A percentile compares a stretch with the other conserved stretches of the same genome.
Evolutionary conservation across 2,329 filamentous ascomycete species (phyloP).

Genomic region (Fusarium sp.): DNA sequence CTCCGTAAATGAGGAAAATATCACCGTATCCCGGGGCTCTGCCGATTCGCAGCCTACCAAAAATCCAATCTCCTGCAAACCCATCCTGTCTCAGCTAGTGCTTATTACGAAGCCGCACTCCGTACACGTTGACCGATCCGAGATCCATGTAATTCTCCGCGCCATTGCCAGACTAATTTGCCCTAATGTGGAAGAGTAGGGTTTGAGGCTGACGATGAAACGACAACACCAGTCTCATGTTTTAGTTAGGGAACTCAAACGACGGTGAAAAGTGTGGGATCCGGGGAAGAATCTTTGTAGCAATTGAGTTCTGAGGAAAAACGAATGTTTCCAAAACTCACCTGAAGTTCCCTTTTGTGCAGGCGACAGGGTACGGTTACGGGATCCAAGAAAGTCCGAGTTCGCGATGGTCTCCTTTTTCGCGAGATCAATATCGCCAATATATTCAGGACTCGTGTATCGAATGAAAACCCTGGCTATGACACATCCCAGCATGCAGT

Average conservation of each 20-base stretch:
- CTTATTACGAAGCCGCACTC: conserved; percentile 3
- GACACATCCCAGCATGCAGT: not conserved
- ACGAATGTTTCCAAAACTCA: not conserved
- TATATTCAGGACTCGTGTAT: not conserved
- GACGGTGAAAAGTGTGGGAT: not conserved
- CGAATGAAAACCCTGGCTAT: not conserved
- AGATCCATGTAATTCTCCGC: conserved; percentile 49
- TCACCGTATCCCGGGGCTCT: conserved; percentile 9
- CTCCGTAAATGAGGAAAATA: not conserved
- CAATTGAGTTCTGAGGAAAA: not conserved
- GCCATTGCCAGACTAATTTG: conserved; percentile 12
- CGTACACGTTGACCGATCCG: not conserved
- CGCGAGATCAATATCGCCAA: not conserved
- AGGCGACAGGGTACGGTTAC: not conserved
- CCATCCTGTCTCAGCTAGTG: conserved; percentile 12
- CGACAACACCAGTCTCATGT: conserved; percentile 4
- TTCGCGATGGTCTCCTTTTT: not conserved
- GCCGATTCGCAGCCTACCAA: not conserved
- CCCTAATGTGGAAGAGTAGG: not conserved
- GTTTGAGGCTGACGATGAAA: conserved; percentile 29
- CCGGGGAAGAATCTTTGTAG: not conserved
- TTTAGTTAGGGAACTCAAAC: conserved; percentile 8
- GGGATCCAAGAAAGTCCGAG: not conserved
- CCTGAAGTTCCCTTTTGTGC: not conserved
- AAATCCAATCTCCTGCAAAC: conserved; percentile 14